These are phyloP conservation scores for Colletotrichum chlorophyti DNA, from an alignment of 2,329 filamentous ascomycete species.

Conservation along the genomic window DNA sequence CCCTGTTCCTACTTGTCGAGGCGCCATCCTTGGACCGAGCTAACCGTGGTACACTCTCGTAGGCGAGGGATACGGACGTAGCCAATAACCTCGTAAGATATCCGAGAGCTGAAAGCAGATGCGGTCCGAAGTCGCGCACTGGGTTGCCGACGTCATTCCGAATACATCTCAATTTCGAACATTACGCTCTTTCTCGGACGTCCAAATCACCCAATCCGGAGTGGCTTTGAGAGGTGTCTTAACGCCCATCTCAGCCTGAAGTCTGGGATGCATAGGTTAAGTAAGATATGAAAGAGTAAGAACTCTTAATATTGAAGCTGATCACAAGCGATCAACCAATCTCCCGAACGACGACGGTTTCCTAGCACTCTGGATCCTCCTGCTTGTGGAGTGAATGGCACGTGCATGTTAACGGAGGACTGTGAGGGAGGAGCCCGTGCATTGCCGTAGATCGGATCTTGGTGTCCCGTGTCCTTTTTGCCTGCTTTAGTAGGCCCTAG, in stretches of 20 bases:
- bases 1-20: background rate
- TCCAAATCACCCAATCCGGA: background rate
- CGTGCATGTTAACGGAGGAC: slow-evolving; percentile 1
- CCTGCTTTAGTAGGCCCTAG: background rate
- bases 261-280: no score
- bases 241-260: background rate
- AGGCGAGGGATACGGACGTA: slow-evolving; percentile 11
- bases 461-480: slow-evolving; percentile 2
- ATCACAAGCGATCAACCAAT: no score
- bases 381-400: background rate
- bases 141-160: background rate
- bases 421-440: slow-evolving; percentile 4
- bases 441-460: background rate
- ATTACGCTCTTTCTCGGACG: background rate
- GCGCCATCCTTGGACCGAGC: background rate
- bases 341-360: no score
- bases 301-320: no score
- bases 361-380: slow-evolving; percentile 3
- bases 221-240: no score
- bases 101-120: background rate
- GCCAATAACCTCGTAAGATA: background rate
- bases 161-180: background rate
- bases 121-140: background rate
- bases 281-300: no score
- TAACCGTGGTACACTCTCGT: background rate